Percentiles rank a stretch among this genome's conserved stretches.
These are phyloP conservation scores for Lactarius akahatsu DNA, from an alignment of 768 basidiomycete genomes.

Conservation along the genomic window DNA sequence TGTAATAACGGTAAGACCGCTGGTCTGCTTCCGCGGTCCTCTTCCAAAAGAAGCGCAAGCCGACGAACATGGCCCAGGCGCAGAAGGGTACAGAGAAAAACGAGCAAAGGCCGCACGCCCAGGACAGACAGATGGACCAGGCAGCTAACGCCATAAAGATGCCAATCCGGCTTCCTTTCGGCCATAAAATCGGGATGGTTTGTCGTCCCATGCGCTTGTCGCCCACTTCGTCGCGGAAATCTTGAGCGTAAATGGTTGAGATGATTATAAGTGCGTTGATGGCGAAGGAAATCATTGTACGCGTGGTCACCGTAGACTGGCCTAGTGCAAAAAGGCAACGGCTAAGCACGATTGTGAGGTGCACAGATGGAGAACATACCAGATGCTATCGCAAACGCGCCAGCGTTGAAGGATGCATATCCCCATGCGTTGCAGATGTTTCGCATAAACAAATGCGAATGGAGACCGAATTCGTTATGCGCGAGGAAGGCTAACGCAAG, in stretches of 20 bases:
- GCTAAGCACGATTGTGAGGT: neutral
- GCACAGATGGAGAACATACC: slow-evolving; percentile 5
- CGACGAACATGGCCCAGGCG: slow-evolving; percentile 27
- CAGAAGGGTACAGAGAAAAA: slow-evolving; percentile 20
- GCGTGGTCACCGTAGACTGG: slow-evolving; percentile 3
- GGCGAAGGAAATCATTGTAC: slow-evolving; percentile 24
- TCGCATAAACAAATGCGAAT: slow-evolving; percentile 28
- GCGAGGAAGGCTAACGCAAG: slow-evolving; percentile 27
- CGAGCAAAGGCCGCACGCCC: slow-evolving; percentile 30
- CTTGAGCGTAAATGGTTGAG: slow-evolving; percentile 42
- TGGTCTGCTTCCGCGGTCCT: slow-evolving; percentile 30
- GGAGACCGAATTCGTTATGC: slow-evolving; percentile 31
- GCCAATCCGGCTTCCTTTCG: slow-evolving; percentile 26
- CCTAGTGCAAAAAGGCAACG: neutral
- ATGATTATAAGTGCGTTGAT: slow-evolving; percentile 36
- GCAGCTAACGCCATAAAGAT: slow-evolving; percentile 28
- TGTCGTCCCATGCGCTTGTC: slow-evolving; percentile 35
- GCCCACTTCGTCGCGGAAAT: slow-evolving; percentile 38
- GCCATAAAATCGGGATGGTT: slow-evolving; percentile 35
- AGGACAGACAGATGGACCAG: slow-evolving; percentile 32
- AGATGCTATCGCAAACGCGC: slow-evolving; percentile 29
- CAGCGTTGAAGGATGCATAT: slow-evolving; percentile 30
- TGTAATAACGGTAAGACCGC: slow-evolving; percentile 35
- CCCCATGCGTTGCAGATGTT: slow-evolving; percentile 29
- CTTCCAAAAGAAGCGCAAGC: slow-evolving; percentile 28